Evolutionary conservation across 352 stramenopile species (phyloP), one percentile per base, ranked within the genome.

Genomic region (Pythium aristosporum): DNA sequence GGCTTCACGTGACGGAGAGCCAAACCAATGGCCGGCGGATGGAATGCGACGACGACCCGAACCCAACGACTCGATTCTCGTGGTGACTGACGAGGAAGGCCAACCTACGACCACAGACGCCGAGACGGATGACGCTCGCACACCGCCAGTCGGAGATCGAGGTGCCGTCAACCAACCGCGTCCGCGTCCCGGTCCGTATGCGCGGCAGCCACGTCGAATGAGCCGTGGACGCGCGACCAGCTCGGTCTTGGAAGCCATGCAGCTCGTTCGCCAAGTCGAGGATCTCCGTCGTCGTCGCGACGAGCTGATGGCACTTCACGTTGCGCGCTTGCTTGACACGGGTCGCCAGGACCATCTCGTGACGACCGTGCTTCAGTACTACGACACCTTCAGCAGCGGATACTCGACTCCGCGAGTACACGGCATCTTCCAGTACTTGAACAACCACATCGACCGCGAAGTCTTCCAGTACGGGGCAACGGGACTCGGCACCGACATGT

Each of bases 221-320:
- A 20, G 2, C 13, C 39, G 39, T 46, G 39, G 39, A 7, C 39
- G 3, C 15, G 18, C 9, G 13, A n/a, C 39, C 8, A 39, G 11
- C 34, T 39, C 34, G 34, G 34, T 2, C 34, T 8, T 39, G 34
- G 34, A 39, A 39, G 47, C 20, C 6, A 25, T 57, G 10, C 32
- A 20, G 37, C 53, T 60, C 39, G 21, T 37, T 15, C 53, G 53
- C 23, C 41, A 63, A 32, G 42, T 64, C 34, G 44, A 64, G 23
- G 46, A 41, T 9, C 57, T 64, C 0, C 44, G 42, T 18, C 57
- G 47, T 5, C 57, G 46, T 21, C 57, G 57, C 2, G 44, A 56
- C 20, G 57, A 57, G 36, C 57, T 63, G 23, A 53, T 63, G 47
- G 20, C 47, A 3, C 47, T 64, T 11, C 44, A 64, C 42, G 30